Evolutionary conservation across 1,284 basidiomycete species (phyloP).

Genomic region (Earliella scabrosa): DNA sequence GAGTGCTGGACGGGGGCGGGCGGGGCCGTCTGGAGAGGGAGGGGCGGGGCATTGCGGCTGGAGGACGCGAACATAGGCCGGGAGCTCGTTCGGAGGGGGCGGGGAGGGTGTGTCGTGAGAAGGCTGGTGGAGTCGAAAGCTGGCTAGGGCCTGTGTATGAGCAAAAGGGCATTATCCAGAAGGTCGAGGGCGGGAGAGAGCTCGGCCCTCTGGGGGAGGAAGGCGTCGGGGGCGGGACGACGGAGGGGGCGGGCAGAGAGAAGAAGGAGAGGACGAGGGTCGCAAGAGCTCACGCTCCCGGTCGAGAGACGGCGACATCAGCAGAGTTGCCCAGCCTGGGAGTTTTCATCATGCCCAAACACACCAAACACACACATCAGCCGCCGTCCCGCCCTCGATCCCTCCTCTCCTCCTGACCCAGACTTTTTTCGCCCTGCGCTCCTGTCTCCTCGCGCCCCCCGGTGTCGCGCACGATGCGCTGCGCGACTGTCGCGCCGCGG

Average conservation of each 20-base stretch:
- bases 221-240: constrained; percentile 17
- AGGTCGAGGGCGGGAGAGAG: constrained; percentile 16
- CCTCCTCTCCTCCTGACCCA: neutral
- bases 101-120: constrained; percentile 17
- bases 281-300: constrained; percentile 11
- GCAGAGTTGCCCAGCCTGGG: constrained; percentile 27
- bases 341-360: constrained; percentile 12
- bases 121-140: neutral
- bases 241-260: constrained; percentile 15
- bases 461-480: neutral
- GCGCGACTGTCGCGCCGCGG: too few species aligned
- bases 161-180: constrained; percentile 49
- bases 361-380: constrained; percentile 4
- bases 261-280: constrained; percentile 14
- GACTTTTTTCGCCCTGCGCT: neutral
- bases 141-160: constrained; percentile 23
- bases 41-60: constrained; percentile 35
- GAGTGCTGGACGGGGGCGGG: constrained; percentile 30
- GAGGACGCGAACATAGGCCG: constrained; percentile 39
- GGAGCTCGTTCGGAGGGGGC: constrained; percentile 22
- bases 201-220: constrained; percentile 17
- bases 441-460: too few species aligned
- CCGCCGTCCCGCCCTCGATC: neutral
- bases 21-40: constrained; percentile 42
- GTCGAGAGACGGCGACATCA: constrained; percentile 31